Percentiles rank a stretch among this genome's conserved stretches.
Evolutionary conservation across 108 stramenopile species (phyloP).

Genomic region (Cyclotella choctawhatcheeana): DNA sequence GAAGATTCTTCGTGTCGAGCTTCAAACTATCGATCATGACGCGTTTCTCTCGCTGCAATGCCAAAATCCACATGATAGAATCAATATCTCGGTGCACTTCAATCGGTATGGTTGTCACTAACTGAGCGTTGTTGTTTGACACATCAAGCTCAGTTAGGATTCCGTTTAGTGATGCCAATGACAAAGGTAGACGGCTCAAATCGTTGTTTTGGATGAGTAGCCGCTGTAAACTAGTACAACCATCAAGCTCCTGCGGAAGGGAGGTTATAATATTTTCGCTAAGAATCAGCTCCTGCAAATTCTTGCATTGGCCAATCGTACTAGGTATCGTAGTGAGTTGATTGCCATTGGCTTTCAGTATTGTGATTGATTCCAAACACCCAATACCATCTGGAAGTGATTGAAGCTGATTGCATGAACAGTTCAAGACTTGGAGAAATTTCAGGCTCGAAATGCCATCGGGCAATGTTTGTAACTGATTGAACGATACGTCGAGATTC

Average conservation of each 20-base stretch:
- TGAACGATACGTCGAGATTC: conserved; percentile 37
- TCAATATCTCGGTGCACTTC: conserved; percentile 33
- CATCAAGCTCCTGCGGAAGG: conserved; percentile 35
- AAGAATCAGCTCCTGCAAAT: conserved; percentile 22
- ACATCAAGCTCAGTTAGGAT: conserved; percentile 27
- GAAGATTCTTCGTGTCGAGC: conserved; percentile 24
- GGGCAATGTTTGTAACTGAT: conserved; percentile 30
- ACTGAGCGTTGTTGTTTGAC: conserved; percentile 28
- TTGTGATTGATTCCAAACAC: conserved; percentile 12
- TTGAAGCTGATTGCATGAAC: conserved; percentile 31
- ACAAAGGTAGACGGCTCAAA: conserved; percentile 39
- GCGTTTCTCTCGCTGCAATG: conserved; percentile 34
- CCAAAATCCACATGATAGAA: conserved; percentile 46
- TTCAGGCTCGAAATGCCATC: conserved; percentile 23
- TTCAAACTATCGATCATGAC: conserved; percentile 28
- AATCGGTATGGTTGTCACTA: conserved; percentile 19
- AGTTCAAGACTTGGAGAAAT: conserved; percentile 31
- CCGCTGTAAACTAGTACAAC: conserved; percentile 17
- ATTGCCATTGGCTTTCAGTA: conserved; percentile 43
- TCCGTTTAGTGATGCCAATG: conserved; percentile 26
- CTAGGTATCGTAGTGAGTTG: conserved; percentile 18
- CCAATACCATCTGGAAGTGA: conserved; percentile 28
- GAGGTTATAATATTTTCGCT: conserved; percentile 36
- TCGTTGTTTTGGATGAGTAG: conserved; percentile 43
- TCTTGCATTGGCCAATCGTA: conserved; percentile 26